These are phyloP conservation scores for Boletus subcaerulescens DNA, from an alignment of 768 basidiomycete species.

Conservation along the genomic window DNA sequence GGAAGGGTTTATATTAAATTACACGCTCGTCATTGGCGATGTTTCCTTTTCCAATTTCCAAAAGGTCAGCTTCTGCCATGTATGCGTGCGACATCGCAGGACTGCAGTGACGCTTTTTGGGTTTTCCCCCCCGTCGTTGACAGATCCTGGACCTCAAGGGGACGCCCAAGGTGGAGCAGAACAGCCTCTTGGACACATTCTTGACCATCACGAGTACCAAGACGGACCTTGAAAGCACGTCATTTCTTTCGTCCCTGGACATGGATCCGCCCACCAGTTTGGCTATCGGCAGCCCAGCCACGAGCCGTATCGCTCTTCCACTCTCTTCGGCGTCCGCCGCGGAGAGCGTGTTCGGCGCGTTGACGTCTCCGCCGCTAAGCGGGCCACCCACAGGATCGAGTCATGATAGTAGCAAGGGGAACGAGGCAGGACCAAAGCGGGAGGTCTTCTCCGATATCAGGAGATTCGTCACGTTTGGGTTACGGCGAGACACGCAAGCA, in stretches of 20 bases:
- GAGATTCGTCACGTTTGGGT: slow-evolving; percentile 85
- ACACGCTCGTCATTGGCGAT: slow-evolving; percentile 91
- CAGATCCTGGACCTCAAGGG: slow-evolving; percentile 96
- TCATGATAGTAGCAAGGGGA: slow-evolving; percentile 38
- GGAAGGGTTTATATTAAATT: slow-evolving; percentile 94
- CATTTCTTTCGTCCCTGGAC: slow-evolving; percentile 90
- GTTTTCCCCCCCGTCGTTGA: not conserved
- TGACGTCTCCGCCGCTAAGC: slow-evolving; percentile 59
- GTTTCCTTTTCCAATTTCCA: slow-evolving; percentile 97
- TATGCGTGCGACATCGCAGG: not conserved
- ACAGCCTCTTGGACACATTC: slow-evolving; percentile 87
- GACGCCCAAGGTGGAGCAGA: slow-evolving; percentile 81
- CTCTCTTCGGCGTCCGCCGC: slow-evolving; percentile 32
- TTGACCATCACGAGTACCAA: slow-evolving; percentile 91
- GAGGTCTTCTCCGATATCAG: slow-evolving; percentile 89
- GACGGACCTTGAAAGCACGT: slow-evolving; percentile 81
- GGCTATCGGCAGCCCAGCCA: slow-evolving; percentile 63
- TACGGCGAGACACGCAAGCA: slow-evolving; percentile 62
- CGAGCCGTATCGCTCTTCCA: slow-evolving; percentile 58
- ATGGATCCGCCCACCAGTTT: slow-evolving; percentile 80
- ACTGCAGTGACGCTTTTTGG: slow-evolving; percentile 8
- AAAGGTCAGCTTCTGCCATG: slow-evolving; percentile 67
- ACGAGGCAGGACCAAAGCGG: slow-evolving; percentile 49
- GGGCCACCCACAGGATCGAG: slow-evolving; percentile 65
- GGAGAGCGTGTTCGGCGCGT: slow-evolving; percentile 58